A percentile compares a stretch with the other conserved stretches of the same genome.
phyloP scores from a whole-genome alignment of 2,329 filamentous ascomycete genomes.

The Xylariaceae sp. region DNA sequence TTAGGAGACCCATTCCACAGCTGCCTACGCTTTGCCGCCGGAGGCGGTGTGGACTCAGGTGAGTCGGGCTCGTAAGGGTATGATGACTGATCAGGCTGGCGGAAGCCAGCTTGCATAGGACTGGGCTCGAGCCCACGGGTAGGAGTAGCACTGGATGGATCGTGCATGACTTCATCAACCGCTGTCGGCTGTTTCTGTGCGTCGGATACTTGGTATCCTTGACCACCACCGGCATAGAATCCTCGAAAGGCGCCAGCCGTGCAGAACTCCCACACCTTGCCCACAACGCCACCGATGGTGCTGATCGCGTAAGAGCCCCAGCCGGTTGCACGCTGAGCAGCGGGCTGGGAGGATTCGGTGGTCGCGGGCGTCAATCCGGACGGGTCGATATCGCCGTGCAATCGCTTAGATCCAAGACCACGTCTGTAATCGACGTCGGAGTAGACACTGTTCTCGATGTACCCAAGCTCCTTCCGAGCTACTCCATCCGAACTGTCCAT shows the following conservation, averaged over 20 bases:
- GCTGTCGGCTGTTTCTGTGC: constrained; percentile 22
- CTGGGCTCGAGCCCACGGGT: constrained; percentile 16
- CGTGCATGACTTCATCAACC: constrained; percentile 25
- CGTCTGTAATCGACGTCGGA: constrained; percentile 53
- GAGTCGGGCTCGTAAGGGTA: constrained; percentile 31
- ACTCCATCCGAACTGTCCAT: constrained; percentile 44
- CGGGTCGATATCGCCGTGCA: constrained; percentile 36
- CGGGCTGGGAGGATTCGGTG: background rate
- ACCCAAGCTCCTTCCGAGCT: constrained; percentile 25
- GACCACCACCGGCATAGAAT: constrained; percentile 80
- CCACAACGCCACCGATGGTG: constrained; percentile 61
- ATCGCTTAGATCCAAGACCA: constrained; percentile 45
- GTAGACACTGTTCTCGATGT: constrained; percentile 50
- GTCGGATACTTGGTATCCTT: constrained; percentile 54
- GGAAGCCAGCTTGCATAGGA: constrained; percentile 31
- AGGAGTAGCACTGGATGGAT: constrained; percentile 28
- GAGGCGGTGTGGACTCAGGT: constrained; percentile 41
- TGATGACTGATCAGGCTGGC: constrained; percentile 33
- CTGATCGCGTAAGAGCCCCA: constrained; percentile 58
- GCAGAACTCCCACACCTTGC: constrained; percentile 83
- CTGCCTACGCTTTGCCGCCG: constrained; percentile 50
- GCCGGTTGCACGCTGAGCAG: constrained; percentile 32
- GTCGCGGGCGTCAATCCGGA: constrained; percentile 29
- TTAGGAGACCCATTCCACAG: constrained; percentile 39
- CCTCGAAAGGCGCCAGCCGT: constrained; percentile 68